These are phyloP conservation scores for Pythium grandisporangium DNA, from an alignment of 352 stramenopile species.

Conservation along the genomic window DNA sequence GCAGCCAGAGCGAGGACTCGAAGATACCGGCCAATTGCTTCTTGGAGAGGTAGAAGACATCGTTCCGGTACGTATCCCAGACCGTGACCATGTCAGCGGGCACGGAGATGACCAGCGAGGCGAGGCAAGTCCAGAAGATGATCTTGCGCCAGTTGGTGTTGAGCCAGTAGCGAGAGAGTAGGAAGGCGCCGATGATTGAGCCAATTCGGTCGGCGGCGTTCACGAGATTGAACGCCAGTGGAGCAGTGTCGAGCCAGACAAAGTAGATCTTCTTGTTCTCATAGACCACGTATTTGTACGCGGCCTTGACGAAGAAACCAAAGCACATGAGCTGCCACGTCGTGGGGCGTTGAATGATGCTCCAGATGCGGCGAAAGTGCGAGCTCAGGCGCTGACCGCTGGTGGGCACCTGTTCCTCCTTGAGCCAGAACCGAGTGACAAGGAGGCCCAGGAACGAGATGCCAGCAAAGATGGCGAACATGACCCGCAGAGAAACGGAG, in stretches of 20 bases:
- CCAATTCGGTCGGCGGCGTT: slow-evolving; percentile 1
- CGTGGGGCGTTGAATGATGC: slow-evolving; percentile 14
- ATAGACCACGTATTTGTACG: background rate
- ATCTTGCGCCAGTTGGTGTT: slow-evolving; percentile 17
- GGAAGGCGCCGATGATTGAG: background rate
- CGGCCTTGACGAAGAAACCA: slow-evolving; percentile 8
- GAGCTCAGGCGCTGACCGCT: slow-evolving; percentile 10
- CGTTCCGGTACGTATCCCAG: slow-evolving; percentile 6
- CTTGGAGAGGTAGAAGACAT: slow-evolving; percentile 4
- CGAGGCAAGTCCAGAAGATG: slow-evolving; percentile 1
- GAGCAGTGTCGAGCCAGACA: slow-evolving; percentile 4
- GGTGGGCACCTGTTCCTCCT: slow-evolving; percentile 6
- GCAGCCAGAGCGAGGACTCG: slow-evolving; percentile 1
- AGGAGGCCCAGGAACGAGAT: slow-evolving; percentile 6
- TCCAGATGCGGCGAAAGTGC: slow-evolving; percentile 13
- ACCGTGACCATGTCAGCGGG: slow-evolving; percentile 10
- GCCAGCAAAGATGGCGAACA: slow-evolving; percentile 7
- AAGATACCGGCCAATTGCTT: slow-evolving; percentile 1
- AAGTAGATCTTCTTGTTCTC: slow-evolving; percentile 1
- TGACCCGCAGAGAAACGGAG: slow-evolving; percentile 9
- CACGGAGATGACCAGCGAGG: slow-evolving; percentile 4
- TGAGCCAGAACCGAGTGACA: slow-evolving; percentile 10
- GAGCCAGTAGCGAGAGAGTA: slow-evolving; percentile 8
- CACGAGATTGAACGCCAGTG: slow-evolving; percentile 9
- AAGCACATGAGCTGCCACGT: slow-evolving; percentile 15